These are phyloP conservation scores for Sarocladium kiliense DNA, from an alignment of 2,329 filamentous ascomycete species.

Conservation along the genomic window DNA sequence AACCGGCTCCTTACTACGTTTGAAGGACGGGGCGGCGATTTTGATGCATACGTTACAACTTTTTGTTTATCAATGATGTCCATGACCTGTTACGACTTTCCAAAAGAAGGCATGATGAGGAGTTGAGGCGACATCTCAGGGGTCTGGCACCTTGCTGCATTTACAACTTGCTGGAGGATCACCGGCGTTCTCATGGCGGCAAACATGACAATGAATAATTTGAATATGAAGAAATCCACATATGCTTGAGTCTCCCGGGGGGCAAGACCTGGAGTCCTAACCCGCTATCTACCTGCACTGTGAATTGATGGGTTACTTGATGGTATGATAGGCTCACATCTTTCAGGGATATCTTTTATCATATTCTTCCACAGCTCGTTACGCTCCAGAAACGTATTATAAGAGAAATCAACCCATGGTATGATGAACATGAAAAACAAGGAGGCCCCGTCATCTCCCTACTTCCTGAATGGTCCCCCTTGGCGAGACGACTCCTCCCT, in stretches of 20 bases:
- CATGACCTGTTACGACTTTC: slow-evolving; percentile 2
- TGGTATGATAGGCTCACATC: too few species aligned
- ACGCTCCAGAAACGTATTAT: background rate
- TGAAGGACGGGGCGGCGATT: background rate
- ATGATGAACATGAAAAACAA: background rate
- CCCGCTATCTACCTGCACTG: too few species aligned
- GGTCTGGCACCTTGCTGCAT: background rate
- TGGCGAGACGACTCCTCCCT: too few species aligned
- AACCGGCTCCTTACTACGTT: background rate
- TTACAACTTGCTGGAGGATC: background rate
- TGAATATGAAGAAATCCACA: background rate
- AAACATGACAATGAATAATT: background rate
- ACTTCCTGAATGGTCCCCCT: background rate
- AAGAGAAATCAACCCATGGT: slow-evolving; percentile 1
- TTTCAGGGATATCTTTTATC: background rate
- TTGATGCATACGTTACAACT: background rate
- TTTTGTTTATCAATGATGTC: background rate
- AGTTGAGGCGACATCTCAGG: slow-evolving; percentile 2
- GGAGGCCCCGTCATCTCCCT: background rate
- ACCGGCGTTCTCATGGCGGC: slow-evolving; percentile 2
- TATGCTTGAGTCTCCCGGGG: too few species aligned
- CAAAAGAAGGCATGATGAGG: slow-evolving; percentile 6
- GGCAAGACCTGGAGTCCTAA: too few species aligned
- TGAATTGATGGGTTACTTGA: too few species aligned
- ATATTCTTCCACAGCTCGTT: slow-evolving; percentile 7